Evolutionary conservation across 371 early-diverging fungal species (phyloP).

Genomic region (Mortierella sp.): DNA sequence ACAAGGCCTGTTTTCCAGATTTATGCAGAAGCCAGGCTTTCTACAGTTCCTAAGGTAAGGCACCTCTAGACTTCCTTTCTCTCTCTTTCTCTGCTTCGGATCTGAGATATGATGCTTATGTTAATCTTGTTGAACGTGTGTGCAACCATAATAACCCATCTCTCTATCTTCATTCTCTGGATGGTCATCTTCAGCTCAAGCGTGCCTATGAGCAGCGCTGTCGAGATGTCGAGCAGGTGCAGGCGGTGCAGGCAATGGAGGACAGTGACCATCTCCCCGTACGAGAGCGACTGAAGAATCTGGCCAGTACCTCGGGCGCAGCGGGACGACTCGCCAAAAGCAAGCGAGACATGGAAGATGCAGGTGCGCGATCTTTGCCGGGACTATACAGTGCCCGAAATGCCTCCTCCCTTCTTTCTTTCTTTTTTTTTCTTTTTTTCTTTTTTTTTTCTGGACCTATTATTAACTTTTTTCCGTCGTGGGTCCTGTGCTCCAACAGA

Average conservation of each 20-base stretch:
- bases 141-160: too few species aligned
- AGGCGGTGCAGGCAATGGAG: constrained; percentile 26
- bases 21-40: constrained; percentile 43
- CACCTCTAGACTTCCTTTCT: background rate
- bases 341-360: constrained; percentile 63
- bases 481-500: constrained; percentile 43
- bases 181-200: constrained; percentile 52
- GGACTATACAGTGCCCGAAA: background rate
- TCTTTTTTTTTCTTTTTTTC: constrained; percentile 3
- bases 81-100: background rate
- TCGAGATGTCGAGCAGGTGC: constrained; percentile 53
- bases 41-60: constrained; percentile 48
- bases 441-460: constrained; percentile 11
- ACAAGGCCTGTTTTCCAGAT: constrained; percentile 42
- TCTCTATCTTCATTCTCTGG: too few species aligned
- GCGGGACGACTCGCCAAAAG: constrained; percentile 55
- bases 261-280: constrained; percentile 55
- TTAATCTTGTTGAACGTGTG: too few species aligned
- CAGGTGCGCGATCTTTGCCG: constrained; percentile 51
- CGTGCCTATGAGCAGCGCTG: constrained; percentile 56
- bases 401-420: background rate
- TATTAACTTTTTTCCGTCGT: constrained; percentile 11
- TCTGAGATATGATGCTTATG: too few species aligned
- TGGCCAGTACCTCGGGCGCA: constrained; percentile 34
- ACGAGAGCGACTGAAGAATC: constrained; percentile 51